Evolutionary conservation across 2,329 filamentous ascomycete genomes (phyloP), one percentile per base, ranked within the genome.

Genomic region (Claviceps fusiformis): DNA sequence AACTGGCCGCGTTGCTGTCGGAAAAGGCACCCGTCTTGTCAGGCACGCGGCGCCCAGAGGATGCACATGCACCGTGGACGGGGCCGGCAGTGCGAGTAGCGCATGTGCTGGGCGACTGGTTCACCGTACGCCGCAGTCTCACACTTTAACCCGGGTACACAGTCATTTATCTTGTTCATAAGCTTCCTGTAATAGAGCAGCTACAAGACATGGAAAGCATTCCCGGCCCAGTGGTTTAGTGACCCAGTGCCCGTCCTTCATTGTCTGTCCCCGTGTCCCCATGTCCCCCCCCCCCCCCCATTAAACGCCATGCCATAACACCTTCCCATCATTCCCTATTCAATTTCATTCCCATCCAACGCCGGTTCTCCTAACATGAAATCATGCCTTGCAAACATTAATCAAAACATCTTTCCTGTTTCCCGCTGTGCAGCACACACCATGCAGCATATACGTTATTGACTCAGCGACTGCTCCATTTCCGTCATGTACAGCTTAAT

Each of bases 401-500:
- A n/a, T n/a, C n/a, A n/a, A n/a, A n/a, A n/a, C n/a, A n/a, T n/a
- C n/a, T n/a, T n/a, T n/a, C n/a, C n/a, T n/a, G n/a, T n/a, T n/a
- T n/a, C n/a, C n/a, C n/a, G n/a, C n/a, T n/a, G n/a, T n/a, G n/a
- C n/a, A n/a, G n/a, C n/a, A n/a, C n/a, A n/a, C n/a, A n/a, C n/a
- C n/a, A n/a, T 1, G 7, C 27, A 27, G 4, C 35, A 11, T 37
- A 9, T 37, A 8, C 37, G 15, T 33, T 17, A 33, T 33, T 47
- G 54, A 31, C 47, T 52, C 5, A 93, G 81, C 55, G 85, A 86
- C 71, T 96, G 91, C 72, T 97, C 93, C 91, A 98, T 96, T 77
- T 98, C 93, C 5, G 88, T 95, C 66, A 98, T 95, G 75, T 98
- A 98, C 59, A 97, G 77, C 71, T 91, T 92, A 69, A 98, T 95